Evolutionary conservation across 257 asterid genomes (phyloP).

Genomic region (Ophiorrhiza pumila): DNA sequence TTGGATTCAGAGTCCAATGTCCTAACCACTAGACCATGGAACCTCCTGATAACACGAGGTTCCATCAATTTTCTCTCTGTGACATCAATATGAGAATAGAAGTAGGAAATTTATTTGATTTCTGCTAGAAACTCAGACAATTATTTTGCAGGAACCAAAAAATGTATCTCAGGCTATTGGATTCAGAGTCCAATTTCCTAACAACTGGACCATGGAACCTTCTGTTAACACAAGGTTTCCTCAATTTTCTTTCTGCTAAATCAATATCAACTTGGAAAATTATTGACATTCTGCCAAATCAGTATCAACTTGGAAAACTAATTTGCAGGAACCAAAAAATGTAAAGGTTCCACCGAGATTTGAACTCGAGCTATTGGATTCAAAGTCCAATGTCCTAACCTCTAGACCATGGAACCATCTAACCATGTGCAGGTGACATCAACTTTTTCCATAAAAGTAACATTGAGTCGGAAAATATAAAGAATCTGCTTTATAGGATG

Average conservation of each 20-base stretch:
- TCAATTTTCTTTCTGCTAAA: too few species aligned
- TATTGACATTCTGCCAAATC: too few species aligned
- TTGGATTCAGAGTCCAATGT: constrained; percentile 1
- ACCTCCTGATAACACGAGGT: neutral
- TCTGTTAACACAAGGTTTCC: too few species aligned
- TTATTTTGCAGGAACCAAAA: neutral
- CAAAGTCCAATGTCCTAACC: neutral
- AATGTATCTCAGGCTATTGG: too few species aligned
- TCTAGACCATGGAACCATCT: neutral
- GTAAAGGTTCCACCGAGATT: neutral
- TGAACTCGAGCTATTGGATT: neutral
- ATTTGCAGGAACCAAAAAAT: neutral
- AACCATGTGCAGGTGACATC: neutral
- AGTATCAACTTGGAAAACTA: too few species aligned
- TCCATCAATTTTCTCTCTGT: neutral
- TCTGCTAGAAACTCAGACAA: neutral
- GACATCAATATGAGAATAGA: too few species aligned
- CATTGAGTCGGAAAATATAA: too few species aligned
- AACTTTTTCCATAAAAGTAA: neutral
- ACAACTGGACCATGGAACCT: too few species aligned
- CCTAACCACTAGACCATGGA: constrained; percentile 1
- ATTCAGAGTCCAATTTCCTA: too few species aligned
- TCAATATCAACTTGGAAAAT: too few species aligned
- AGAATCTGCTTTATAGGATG: too few species aligned
- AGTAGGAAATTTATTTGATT: too few species aligned